Conservation (phyloP, 2,329 filamentous ascomycete genomes). For the Beauveria bassiana region DNA sequence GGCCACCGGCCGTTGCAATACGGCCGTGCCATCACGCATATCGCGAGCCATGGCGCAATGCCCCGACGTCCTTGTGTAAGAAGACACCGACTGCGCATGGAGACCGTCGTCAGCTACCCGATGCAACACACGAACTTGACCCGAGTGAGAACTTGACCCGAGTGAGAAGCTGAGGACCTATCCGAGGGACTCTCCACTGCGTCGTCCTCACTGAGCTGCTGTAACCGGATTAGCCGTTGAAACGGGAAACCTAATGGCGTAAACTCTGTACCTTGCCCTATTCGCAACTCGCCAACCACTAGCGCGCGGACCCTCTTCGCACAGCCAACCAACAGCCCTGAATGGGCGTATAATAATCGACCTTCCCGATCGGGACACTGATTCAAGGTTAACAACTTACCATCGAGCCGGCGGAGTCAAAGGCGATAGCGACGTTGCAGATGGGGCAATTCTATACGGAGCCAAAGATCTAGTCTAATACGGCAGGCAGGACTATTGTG, state of each 20-base stretch:
- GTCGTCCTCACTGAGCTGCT: neutral
- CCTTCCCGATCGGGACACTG: neutral
- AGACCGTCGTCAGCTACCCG: neutral
- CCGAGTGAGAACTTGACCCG: neutral
- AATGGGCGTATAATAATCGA: neutral
- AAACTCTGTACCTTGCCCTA: neutral
- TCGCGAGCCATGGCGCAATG: neutral
- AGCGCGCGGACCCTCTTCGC: neutral
- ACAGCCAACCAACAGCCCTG: neutral
- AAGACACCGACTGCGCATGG: neutral
- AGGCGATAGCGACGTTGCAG: neutral
- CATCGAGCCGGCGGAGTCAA: neutral
- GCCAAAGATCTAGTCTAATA: neutral
- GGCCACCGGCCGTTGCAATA: neutral
- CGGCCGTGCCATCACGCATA: neutral
- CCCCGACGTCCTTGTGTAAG: neutral
- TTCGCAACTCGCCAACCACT: neutral
- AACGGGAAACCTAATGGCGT: neutral
- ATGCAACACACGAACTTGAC: neutral
- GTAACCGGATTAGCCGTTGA: neutral
- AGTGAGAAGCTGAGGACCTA: neutral
- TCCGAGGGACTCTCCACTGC: neutral
- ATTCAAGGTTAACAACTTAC: neutral
- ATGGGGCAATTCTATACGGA: neutral
- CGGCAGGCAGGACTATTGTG: neutral